Evolutionary conservation across 768 basidiomycete genomes (phyloP).

Genomic region (Suillus clintonianus): DNA sequence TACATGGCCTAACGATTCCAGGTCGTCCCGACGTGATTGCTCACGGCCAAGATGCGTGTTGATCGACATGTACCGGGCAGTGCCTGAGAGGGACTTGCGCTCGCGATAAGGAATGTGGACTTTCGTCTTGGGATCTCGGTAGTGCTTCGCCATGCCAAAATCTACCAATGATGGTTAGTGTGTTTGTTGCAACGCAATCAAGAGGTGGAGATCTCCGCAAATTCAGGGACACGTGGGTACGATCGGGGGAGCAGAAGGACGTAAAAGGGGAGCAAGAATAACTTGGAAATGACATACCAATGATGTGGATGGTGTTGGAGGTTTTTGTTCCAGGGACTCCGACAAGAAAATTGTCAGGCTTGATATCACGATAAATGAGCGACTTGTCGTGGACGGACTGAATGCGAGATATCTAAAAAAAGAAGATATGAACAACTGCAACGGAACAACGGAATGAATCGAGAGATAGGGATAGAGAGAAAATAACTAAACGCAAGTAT

Average conservation of each 20-base stretch:
- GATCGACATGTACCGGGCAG: constrained; percentile 99
- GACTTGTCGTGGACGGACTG: constrained; percentile 99
- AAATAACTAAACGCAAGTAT: background rate
- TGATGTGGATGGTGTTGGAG: constrained; percentile 86
- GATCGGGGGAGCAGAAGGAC: constrained; percentile 9
- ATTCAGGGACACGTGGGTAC: constrained; percentile 1
- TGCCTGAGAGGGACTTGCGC: constrained; percentile 93
- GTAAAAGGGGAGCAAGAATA: background rate
- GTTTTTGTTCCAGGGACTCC: constrained; percentile 91
- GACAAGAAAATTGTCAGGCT: constrained; percentile 98
- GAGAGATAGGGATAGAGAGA: background rate
- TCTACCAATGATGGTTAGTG: constrained; percentile 48
- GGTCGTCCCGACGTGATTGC: constrained; percentile 91
- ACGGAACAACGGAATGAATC: constrained; percentile 8
- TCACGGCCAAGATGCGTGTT: constrained; percentile 98
- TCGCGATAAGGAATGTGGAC: constrained; percentile 99
- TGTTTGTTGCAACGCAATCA: background rate
- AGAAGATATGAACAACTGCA: constrained; percentile 3
- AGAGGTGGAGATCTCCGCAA: background rate
- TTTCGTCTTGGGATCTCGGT: constrained; percentile 96
- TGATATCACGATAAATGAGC: constrained; percentile 98
- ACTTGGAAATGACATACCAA: constrained; percentile 54
- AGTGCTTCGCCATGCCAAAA: constrained; percentile 99
- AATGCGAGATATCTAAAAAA: constrained; percentile 82
- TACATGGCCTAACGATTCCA: constrained; percentile 97